Base-by-base conservation (phyloP, 805 yeast species). In the Kregervanrija pseudodelftensis region DNA sequence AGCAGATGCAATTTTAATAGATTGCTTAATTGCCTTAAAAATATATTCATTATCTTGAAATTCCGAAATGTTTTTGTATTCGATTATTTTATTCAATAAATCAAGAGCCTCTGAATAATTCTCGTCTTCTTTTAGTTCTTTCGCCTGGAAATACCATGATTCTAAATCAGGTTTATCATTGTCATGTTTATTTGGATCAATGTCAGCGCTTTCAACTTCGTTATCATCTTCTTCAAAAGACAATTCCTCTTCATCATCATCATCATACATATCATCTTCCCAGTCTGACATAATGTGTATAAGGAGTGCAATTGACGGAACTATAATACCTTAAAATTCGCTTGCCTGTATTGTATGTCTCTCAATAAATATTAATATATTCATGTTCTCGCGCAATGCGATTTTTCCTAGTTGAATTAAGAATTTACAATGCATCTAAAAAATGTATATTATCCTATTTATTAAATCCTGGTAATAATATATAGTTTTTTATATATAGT, bases 191-290 rank as follows among this genome's bases (percentile, higher is more conserved):
- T 42, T 44, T 8, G 48, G 46, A 8, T 30, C 28, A 11, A 37
- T 34, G 31, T 36, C 22, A 10, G 50, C 50, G 12, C 48, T 49
- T 10, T 45, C 57, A n/a, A 50, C 15, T 12, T 40, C 56, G 11
- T 54, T 56, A 15, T 54, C 59, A 3, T 54, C 59, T 32, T 61
- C 66, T 41, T 60, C 65, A 49, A 60, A 61, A 2, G 64, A 60
- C 8, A 65, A 51, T 38, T 59, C 65, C 40, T 61, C 63, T 41
- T 60, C 65, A 37, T 60, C 69, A 15, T 50, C 48, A 31, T 58
- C 66, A 44, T 64, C 67, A 35, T 64, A 63, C 62, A 63, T 64
- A 33, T 60, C 66, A 41, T 63, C 68, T 38, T 62, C 67, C 61
- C 66, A 62, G 37, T 65, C 69, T 1, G 67, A 63, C 69, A 65